Conservation (phyloP, 305 asterid genomes). For the Rubia occidens region DNA sequence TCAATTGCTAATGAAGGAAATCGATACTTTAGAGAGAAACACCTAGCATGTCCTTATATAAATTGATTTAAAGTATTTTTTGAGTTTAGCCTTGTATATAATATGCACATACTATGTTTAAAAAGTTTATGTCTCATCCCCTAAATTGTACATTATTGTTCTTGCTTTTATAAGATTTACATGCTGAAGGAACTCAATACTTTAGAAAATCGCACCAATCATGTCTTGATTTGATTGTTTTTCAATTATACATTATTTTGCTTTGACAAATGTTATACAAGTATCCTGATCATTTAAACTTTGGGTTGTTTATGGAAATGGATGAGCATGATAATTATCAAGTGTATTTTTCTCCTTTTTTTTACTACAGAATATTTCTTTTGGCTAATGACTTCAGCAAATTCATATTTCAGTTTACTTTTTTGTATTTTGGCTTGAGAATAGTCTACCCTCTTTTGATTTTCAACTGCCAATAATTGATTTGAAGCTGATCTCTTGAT, state of each 20-base stretch:
- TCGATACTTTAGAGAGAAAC: background rate
- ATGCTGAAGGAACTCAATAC: no score
- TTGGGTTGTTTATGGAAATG: no score
- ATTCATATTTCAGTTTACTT: background rate
- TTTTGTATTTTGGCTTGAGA: background rate
- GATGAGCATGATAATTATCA: background rate
- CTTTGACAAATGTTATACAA: no score
- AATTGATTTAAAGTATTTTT: no score
- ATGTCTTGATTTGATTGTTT: background rate
- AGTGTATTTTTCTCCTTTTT: background rate
- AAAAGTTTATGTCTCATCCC: no score
- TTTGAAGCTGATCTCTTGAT: background rate
- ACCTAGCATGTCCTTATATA: background rate
- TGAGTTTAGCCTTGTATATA: no score
- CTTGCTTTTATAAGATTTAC: no score
- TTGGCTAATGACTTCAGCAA: background rate
- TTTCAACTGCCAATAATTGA: background rate
- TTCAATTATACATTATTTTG: background rate
- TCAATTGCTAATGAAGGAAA: no score
- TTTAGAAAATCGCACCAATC: background rate
- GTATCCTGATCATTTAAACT: no score
- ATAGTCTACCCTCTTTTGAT: background rate
- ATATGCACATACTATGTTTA: no score
- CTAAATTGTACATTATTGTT: no score
- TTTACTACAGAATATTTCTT: background rate